Evolutionary conservation across 75 land plant species (phyloP).

Genomic region (Picea glauca): DNA sequence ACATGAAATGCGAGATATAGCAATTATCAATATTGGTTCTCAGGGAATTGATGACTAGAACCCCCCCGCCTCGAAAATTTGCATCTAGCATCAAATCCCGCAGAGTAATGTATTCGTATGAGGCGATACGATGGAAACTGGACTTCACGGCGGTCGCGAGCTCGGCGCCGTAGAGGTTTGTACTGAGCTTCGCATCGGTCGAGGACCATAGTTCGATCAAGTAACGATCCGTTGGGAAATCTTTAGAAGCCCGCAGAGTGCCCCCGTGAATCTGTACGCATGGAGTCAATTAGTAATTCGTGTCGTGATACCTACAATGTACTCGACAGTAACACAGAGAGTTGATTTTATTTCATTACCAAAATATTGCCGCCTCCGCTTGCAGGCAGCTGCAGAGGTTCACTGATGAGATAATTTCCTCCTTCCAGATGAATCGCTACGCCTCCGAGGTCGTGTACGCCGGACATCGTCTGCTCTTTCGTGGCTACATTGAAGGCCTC

Average conservation of each 20-base stretch:
- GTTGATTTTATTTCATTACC: conserved; percentile 13
- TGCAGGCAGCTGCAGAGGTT: conserved; percentile 48
- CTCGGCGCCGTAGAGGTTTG: not conserved
- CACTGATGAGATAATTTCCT: conserved; percentile 55
- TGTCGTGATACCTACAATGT: too few relatives aligned
- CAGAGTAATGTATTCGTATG: conserved; percentile 62
- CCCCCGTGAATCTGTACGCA: conserved; percentile 57
- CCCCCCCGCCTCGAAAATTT: conserved; percentile 64
- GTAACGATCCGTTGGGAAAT: conserved; percentile 51
- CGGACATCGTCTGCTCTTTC: conserved; percentile 29
- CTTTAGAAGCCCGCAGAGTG: conserved; percentile 49
- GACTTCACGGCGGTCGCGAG: not conserved
- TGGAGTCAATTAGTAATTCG: not conserved
- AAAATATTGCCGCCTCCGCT: conserved; percentile 47
- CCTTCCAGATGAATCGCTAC: conserved; percentile 60
- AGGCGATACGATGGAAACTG: conserved; percentile 3
- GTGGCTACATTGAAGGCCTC: conserved; percentile 36
- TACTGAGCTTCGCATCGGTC: conserved; percentile 5
- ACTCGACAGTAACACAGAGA: not conserved
- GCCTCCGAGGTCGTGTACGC: conserved; percentile 60
- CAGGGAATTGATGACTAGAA: conserved; percentile 46
- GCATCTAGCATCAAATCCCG: conserved; percentile 69
- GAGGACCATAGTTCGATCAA: conserved; percentile 57
- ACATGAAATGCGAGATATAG: conserved; percentile 38
- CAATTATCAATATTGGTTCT: conserved; percentile 63